These are phyloP conservation scores for Blastocladiella britannica DNA, from an alignment of 192 early-diverging fungal species.

Conservation along the genomic window DNA sequence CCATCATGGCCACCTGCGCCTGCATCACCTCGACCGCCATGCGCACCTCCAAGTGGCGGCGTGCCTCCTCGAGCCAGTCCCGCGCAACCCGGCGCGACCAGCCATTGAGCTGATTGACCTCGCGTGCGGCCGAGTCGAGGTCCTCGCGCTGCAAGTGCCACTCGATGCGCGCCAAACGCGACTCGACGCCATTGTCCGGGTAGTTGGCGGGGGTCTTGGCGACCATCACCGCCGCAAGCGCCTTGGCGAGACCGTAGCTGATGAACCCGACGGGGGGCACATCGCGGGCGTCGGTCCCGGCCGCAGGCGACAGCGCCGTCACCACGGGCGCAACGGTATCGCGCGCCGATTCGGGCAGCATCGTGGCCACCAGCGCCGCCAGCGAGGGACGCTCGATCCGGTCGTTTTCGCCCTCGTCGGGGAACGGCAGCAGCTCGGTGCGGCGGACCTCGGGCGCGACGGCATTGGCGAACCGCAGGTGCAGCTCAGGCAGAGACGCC, in stretches of 20 bases:
- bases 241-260: conserved; percentile 48
- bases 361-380: conserved; percentile 58
- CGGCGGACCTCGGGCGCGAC: conserved; percentile 47
- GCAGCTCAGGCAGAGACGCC: conserved; percentile 38
- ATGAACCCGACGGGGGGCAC: conserved; percentile 59
- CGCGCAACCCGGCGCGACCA: conserved; percentile 68
- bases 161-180: conserved; percentile 54
- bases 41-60: conserved; percentile 64
- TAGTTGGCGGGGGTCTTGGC: conserved; percentile 59
- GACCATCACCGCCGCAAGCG: conserved; percentile 58
- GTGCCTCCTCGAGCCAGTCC: conserved; percentile 71
- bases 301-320: no score
- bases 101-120: conserved; percentile 78
- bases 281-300: no score
- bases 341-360: conserved; percentile 37
- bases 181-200: conserved; percentile 64
- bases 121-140: conserved; percentile 66
- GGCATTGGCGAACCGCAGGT: conserved; percentile 37
- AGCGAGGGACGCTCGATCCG: conserved; percentile 45
- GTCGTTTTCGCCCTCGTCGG: conserved; percentile 70
- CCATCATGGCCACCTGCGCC: not conserved
- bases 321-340: no score
- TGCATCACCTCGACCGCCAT: conserved; percentile 55
- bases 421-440: conserved; percentile 63
- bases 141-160: conserved; percentile 55